Evolutionary conservation across 169 alveolate species (phyloP).

Genomic region (Theileria sp.): DNA sequence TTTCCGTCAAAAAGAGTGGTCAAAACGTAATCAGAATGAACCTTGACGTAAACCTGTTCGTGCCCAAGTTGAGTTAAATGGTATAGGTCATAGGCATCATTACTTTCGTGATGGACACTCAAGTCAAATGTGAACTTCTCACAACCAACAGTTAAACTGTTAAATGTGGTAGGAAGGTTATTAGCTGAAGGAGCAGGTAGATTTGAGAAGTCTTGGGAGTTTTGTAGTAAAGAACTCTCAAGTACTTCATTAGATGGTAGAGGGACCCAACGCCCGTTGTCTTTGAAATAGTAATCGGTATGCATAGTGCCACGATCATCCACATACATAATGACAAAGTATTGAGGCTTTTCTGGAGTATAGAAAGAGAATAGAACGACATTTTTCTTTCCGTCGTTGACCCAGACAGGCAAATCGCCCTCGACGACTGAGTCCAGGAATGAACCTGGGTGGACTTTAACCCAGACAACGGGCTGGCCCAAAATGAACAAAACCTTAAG

Average conservation of each 20-base stretch:
- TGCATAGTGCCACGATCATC: too few species aligned
- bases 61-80: background rate
- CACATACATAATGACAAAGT: too few species aligned
- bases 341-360: too few species aligned
- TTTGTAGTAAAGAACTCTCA: too few species aligned
- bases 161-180: background rate
- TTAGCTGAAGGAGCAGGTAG: background rate
- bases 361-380: background rate
- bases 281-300: too few species aligned
- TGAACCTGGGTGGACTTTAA: too few species aligned
- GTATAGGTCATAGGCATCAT: background rate
- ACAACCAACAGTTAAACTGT: background rate
- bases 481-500: too few species aligned
- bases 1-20: background rate
- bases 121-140: conserved; percentile 1
- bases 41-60: background rate
- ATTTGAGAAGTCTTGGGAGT: too few species aligned
- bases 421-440: conserved; percentile 4
- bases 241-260: too few species aligned
- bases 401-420: background rate
- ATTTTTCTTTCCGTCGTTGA: conserved; percentile 1
- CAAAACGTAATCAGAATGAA: background rate
- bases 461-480: too few species aligned
- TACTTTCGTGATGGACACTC: background rate
- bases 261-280: too few species aligned